Evolutionary conservation across 495 filamentous ascomycete genomes (phyloP), one percentile per base, ranked within the genome.

Genomic region (Bombardia bombarda): DNA sequence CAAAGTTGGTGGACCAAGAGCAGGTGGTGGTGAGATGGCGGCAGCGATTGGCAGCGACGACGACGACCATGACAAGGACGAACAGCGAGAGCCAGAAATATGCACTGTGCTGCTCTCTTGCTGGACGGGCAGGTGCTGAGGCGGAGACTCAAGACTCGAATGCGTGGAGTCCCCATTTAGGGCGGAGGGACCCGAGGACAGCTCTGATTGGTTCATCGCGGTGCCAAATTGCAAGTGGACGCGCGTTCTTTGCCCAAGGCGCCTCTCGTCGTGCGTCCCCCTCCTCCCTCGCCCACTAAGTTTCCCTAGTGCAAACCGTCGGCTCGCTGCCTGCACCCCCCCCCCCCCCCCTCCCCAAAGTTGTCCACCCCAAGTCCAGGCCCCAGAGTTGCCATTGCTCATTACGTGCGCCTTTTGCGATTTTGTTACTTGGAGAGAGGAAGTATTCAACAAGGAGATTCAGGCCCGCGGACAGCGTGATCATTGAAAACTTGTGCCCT

Each of bases 191-290:
- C 45, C 47, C 35, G 46, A 36, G 16, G 30, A 4, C 1, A 20
- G 14, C 19, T 7, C 31, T 59, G 45, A 59, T 56, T 56, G 50
- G 50, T 32, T 39, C 17, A 30, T 37, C 10, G 18, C 18, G 13
- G 12, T 33, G 28, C 41, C 41, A 49, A 41, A 49, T 49, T 38
- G 36, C n/a, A 46, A 42, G 43, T 43, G 52, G 50, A 56, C 56
- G 56, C 56, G 56, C 56, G 56, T 58, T 51, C 55, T 40, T 38
- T 41, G 38, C 41, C 31, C 38, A 52, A 48, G 43, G 37, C 33
- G 40, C 37, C 44, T 51, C 52, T 49, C 47, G 42, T 28, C 14
- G 36, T 53, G 48, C 47, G 37, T 50, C 47, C 38, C 47, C 43
- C 35, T 47, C 42, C 33, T 40, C 37, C 26, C 34, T 44, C 36